Evolutionary conservation across 257 asterid species (phyloP).

Genomic region (Phtheirospermum japonicum): DNA sequence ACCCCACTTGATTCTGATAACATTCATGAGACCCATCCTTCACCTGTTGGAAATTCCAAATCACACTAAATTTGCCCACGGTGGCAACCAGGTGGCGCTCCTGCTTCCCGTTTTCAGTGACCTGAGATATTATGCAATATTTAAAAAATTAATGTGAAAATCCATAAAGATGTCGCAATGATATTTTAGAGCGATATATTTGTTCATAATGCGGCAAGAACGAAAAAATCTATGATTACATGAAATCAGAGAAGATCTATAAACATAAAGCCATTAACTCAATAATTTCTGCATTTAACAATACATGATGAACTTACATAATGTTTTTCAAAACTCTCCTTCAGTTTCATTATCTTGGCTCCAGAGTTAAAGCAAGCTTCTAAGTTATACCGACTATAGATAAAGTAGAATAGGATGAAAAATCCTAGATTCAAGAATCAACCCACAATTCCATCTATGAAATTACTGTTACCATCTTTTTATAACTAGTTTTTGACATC

Average conservation of each 20-base stretch:
- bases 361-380: not conserved
- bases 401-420: not conserved
- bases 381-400: not conserved
- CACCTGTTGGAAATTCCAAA: conserved; percentile 96
- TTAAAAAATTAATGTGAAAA: conserved; percentile 17
- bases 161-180: not conserved
- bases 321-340: not conserved
- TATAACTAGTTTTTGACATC: not conserved
- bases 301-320: not conserved
- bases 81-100: conserved; percentile 97
- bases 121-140: conserved; percentile 40
- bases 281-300: not conserved
- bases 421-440: conserved; percentile 6
- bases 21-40: conserved; percentile 89
- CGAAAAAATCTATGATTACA: not conserved
- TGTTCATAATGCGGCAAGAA: not conserved
- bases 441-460: not conserved
- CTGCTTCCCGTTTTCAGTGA: conserved; percentile 87
- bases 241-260: not conserved
- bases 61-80: conserved; percentile 95
- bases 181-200: not conserved
- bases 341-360: not conserved
- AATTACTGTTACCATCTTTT: not conserved
- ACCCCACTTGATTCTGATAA: conserved; percentile 67
- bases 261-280: not conserved